Base-by-base conservation (phyloP, 495 filamentous ascomycete species). In the Chaetomium tenue region DNA sequence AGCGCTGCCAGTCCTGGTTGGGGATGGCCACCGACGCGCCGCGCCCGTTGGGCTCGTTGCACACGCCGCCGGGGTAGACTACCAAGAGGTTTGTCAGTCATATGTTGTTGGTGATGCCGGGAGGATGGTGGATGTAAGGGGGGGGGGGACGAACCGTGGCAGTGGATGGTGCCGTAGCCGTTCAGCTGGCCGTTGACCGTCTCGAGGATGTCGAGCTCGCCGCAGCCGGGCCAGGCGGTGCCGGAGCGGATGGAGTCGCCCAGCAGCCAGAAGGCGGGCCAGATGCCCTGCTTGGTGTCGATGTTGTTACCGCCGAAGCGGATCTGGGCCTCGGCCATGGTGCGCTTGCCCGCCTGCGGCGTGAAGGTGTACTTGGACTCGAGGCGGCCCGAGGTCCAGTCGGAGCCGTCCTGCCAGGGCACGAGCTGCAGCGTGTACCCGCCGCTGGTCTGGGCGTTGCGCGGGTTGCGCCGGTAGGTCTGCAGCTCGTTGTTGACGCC, bases 251-350 rank as follows among this genome's bases (percentile, higher is more conserved):
- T 68, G 15, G 70, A 67, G 58, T 78, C 59, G 2, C 82, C 82
- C n/a, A 84, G 73, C 37, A 81, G 60, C 82, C 81, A 84, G 70
- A 82, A 84, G 0, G 81, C 82, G 0, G 82, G 82, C 82, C 82
- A 84, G 68, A 83, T 77, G 8, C 82, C 82, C 65, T 78, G 73
- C 69, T 82, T 79, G 20, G 73, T 69, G n/a, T 48, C 47, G 30
- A 63, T 53, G 13, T 65, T 15, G 65, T 76, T 77, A 53, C 61
- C 65, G 40, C 82, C 82, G 60, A 84, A 78, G 18, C 77, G 73
- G 40, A 83, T 71, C 40, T 63, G 55, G 16, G 78, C 74, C 74
- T 83, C 77, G 16, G 75, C 75, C 46, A 80, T 68, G 9, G 81
- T 78, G 30, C 63, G 63, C 33, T 58, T 60, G 40, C 80, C 79